Conservation (phyloP, 192 early-diverging fungal genomes). For the Linnemannia hyalina region DNA sequence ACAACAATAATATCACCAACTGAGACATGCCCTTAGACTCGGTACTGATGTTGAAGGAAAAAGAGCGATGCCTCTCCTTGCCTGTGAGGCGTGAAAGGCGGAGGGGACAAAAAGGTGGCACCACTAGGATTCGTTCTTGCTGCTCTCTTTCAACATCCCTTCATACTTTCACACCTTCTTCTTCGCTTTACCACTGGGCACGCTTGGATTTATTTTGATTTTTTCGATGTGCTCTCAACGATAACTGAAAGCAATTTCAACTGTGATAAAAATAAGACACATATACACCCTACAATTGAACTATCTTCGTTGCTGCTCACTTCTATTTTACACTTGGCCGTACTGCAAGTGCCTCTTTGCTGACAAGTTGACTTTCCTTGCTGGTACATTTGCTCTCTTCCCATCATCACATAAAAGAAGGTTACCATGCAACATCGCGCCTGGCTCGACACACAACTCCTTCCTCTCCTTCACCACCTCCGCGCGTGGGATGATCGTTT, state of each 20-base stretch:
- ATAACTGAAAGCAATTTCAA: neutral
- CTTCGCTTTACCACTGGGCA: neutral
- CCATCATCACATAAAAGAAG: neutral
- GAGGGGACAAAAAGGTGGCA: neutral
- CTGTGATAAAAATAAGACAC: constrained; percentile 9
- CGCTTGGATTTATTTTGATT: neutral
- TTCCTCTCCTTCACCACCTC: neutral
- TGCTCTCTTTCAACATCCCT: neutral
- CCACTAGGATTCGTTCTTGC: neutral
- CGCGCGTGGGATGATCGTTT: constrained; percentile 10
- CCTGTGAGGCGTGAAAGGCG: too few relatives aligned
- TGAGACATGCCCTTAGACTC: constrained; percentile 6
- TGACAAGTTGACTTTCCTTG: neutral
- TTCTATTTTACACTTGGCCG: too few relatives aligned
- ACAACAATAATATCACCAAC: neutral
- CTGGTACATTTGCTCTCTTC: neutral
- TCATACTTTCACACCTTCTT: neutral
- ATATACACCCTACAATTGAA: neutral
- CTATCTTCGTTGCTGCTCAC: neutral
- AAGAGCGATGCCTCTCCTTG: neutral
- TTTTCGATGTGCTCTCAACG: neutral
- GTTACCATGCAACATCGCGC: neutral
- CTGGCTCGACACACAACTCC: neutral
- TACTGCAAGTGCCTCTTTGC: neutral
- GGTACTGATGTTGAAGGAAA: neutral